Percentiles rank a stretch among this genome's conserved stretches.
Evolutionary conservation across 2,329 filamentous ascomycete genomes (phyloP).

Genomic region (Cladosporium velox): DNA sequence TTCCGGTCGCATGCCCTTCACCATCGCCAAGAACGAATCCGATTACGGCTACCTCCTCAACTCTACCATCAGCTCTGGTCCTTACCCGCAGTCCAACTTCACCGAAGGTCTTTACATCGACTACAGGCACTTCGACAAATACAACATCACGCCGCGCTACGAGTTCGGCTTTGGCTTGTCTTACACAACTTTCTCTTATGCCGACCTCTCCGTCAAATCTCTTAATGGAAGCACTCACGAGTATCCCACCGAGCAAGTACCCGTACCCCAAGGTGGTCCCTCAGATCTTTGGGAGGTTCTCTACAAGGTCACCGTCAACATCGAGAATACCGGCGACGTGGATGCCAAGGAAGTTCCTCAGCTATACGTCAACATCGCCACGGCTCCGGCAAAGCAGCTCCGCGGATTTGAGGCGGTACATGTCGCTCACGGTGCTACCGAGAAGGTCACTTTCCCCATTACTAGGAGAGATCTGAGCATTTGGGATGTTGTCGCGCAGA

Average conservation of each 20-base stretch:
- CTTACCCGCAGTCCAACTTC: constrained; percentile 67
- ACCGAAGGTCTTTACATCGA: constrained; percentile 80
- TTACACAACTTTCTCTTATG: constrained; percentile 71
- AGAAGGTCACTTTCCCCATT: constrained; percentile 40
- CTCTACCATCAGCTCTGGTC: constrained; percentile 36
- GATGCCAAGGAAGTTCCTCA: constrained; percentile 56
- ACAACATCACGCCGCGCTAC: constrained; percentile 70
- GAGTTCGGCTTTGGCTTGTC: constrained; percentile 83
- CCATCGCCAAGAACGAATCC: constrained; percentile 28
- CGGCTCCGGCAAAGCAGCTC: constrained; percentile 40
- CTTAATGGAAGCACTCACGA: constrained; percentile 36
- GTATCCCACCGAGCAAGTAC: constrained; percentile 57
- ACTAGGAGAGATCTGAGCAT: constrained; percentile 47
- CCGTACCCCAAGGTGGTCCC: constrained; percentile 39
- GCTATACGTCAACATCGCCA: constrained; percentile 54
- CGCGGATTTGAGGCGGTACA: constrained; percentile 45
- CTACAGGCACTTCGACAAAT: constrained; percentile 81
- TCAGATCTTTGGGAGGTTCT: constrained; percentile 56
- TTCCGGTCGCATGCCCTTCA: constrained; percentile 53
- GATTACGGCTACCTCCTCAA: constrained; percentile 23
- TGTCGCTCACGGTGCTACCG: constrained; percentile 30
- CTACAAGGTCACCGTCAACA: constrained; percentile 47
- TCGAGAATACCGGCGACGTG: constrained; percentile 55
- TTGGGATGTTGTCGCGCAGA: constrained; percentile 44
- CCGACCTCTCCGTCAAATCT: constrained; percentile 49